Conservation (phyloP, 2,329 filamentous ascomycete genomes). For the Huntiella bhutanensis region DNA sequence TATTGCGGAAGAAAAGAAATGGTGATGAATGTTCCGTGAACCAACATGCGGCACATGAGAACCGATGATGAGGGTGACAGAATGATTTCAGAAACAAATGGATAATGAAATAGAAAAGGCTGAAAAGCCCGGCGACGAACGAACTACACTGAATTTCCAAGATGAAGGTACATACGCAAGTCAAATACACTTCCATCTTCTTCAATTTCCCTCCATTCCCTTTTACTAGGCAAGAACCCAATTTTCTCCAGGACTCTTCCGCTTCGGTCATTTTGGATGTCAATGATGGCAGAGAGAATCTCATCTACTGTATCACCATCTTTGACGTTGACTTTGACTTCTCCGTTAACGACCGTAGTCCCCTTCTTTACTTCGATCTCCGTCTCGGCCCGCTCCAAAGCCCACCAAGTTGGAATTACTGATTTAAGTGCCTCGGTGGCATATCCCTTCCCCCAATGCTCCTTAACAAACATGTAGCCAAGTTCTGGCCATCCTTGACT, state of each 20-base stretch:
- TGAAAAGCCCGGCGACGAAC: neutral
- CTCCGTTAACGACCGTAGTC: conserved; percentile 17
- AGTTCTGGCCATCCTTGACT: conserved; percentile 35
- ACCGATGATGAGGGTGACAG: too few relatives aligned
- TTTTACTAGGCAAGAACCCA: conserved; percentile 26
- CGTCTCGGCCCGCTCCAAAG: conserved; percentile 26
- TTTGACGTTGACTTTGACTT: neutral
- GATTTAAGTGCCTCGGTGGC: conserved; percentile 36
- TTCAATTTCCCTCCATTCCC: too few relatives aligned
- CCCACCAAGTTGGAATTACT: conserved; percentile 28
- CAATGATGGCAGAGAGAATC: conserved; percentile 27
- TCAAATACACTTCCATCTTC: conserved; percentile 3
- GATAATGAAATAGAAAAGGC: neutral
- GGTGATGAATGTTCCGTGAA: neutral
- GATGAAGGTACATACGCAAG: conserved; percentile 4
- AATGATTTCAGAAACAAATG: too few relatives aligned
- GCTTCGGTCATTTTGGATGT: conserved; percentile 31
- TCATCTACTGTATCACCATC: conserved; percentile 20
- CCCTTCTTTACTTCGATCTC: conserved; percentile 24
- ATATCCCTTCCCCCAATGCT: conserved; percentile 36
- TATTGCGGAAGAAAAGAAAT: neutral
- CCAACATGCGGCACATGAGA: too few relatives aligned
- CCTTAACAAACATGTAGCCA: conserved; percentile 36
- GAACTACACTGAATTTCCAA: neutral
- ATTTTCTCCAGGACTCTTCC: conserved; percentile 35